These are phyloP conservation scores for Pseudogymnoascus sp. DNA, from an alignment of 2,329 filamentous ascomycete species.

Conservation along the genomic window DNA sequence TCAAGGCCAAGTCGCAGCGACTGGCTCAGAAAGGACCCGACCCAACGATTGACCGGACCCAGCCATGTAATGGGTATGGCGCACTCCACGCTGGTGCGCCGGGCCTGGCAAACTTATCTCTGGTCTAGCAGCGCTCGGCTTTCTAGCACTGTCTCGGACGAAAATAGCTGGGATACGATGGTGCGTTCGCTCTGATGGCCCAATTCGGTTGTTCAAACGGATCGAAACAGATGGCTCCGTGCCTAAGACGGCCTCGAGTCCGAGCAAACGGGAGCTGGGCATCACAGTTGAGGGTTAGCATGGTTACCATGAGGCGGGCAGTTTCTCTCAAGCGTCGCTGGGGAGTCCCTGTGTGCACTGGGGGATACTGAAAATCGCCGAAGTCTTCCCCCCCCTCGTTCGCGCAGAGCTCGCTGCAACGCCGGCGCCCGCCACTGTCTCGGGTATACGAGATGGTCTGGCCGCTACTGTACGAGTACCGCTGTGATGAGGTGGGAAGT, in stretches of 20 bases:
- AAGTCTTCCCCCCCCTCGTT: not conserved
- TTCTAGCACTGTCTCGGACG: constrained; percentile 6
- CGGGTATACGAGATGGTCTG: not conserved
- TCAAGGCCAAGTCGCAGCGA: not conserved
- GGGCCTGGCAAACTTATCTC: not conserved
- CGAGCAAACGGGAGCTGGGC: not conserved
- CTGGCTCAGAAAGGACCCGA: not conserved
- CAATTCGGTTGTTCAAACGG: not conserved
- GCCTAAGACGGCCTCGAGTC: not conserved
- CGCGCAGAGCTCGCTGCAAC: not conserved
- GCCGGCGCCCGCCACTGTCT: not conserved
- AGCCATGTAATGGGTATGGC: not conserved
- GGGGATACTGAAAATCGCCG: not conserved
- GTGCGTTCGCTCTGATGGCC: not conserved
- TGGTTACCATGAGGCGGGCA: not conserved
- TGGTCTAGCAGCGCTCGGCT: not conserved
- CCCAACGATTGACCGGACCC: not conserved
- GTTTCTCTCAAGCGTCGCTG: not conserved
- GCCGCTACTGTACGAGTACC: constrained; percentile 1
- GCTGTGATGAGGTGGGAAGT: not conserved
- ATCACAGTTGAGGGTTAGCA: not conserved
- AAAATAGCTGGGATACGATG: constrained; percentile 1
- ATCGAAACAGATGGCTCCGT: constrained; percentile 2
- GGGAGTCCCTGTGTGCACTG: not conserved
- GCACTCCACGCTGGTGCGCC: not conserved